These are phyloP conservation scores for Termitomyces sp. DNA, from an alignment of 768 basidiomycete species.

Conservation along the genomic window DNA sequence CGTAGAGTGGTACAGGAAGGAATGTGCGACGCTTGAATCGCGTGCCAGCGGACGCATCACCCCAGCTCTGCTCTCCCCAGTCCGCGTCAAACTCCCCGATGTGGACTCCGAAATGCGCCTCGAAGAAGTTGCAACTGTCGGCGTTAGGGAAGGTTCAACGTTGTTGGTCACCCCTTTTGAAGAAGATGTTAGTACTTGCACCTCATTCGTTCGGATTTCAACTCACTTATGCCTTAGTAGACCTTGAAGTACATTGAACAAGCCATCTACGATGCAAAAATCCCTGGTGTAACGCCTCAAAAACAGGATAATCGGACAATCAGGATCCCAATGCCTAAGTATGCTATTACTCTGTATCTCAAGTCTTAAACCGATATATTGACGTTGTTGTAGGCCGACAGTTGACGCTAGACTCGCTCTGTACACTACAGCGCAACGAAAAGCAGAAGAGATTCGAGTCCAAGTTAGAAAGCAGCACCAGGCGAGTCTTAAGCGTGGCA, in stretches of 20 bases:
- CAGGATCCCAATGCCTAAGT: constrained; percentile 82
- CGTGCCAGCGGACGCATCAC: constrained; percentile 77
- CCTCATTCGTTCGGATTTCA: background rate
- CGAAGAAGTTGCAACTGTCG: constrained; percentile 77
- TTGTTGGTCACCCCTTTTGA: constrained; percentile 77
- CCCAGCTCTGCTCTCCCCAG: constrained; percentile 64
- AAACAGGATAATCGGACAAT: constrained; percentile 67
- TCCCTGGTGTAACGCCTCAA: constrained; percentile 73
- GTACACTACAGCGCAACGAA: constrained; percentile 50
- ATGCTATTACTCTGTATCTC: constrained; percentile 7
- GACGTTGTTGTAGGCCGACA: constrained; percentile 53
- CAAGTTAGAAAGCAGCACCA: constrained; percentile 74
- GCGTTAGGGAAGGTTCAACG: constrained; percentile 73
- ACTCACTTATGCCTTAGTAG: constrained; percentile 43
- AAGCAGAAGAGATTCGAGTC: constrained; percentile 72
- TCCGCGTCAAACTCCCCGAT: constrained; percentile 53
- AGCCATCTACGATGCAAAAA: constrained; percentile 70
- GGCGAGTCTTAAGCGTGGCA: constrained; percentile 62
- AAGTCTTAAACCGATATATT: background rate
- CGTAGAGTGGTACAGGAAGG: constrained; percentile 75
- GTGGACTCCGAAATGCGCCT: constrained; percentile 38
- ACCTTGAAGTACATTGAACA: constrained; percentile 72
- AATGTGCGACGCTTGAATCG: constrained; percentile 67
- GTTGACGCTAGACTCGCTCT: constrained; percentile 65
- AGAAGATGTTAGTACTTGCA: constrained; percentile 55